Base-by-base conservation (phyloP, 169 alveolate species). In the Plasmodium ovale region DNA sequence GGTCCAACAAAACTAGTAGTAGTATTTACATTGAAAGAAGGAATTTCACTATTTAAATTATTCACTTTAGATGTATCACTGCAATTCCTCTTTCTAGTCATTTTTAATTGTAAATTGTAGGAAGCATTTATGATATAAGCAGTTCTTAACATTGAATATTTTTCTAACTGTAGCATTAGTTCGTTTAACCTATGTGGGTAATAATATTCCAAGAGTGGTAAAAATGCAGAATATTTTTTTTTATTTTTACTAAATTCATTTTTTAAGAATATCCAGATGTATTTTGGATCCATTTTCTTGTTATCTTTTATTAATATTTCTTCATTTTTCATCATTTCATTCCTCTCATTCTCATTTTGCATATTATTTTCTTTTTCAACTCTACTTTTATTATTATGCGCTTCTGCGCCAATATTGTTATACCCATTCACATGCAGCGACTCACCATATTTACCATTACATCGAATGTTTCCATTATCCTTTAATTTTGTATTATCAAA, bases 171-270 rank as follows among this genome's bases (percentile, higher is more conserved):
- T 23, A 19, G 29, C 29, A 85, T 59, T 58, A 85, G 29, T 27
- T 71, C 87, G 29, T 58, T 51, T 71, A 85, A 58, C 39, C 53
- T 56, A 6, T 68, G 58, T 7, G 88, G 87, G 47, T 85, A 85
- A 62, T 23, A 85, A 31, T 64, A 19, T 19, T 85, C 69, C 44
- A 85, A 31, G 14, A 19, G 37, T n/a, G 87, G 87, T 44, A 85
- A 51, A 31, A 85, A 42, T 0, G 42, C 59, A 16, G 70, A 51
- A 69, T 85, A 85, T 27, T 72, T 70, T 21, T 39, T 64, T 59
- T 70, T 70, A 68, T 85, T 60, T 59, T 85, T 69, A 44, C 27
- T 71, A 25, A 71, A 71, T 60, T 71, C 87, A n/a, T 85, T 72
- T 29, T 68, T 72, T 70, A 71, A 53, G 59, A 72, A 70, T 21